Evolutionary conservation across 2,329 filamentous ascomycete genomes (phyloP), one percentile per base, ranked within the genome.

Genomic region (Cladosporium sp.): DNA sequence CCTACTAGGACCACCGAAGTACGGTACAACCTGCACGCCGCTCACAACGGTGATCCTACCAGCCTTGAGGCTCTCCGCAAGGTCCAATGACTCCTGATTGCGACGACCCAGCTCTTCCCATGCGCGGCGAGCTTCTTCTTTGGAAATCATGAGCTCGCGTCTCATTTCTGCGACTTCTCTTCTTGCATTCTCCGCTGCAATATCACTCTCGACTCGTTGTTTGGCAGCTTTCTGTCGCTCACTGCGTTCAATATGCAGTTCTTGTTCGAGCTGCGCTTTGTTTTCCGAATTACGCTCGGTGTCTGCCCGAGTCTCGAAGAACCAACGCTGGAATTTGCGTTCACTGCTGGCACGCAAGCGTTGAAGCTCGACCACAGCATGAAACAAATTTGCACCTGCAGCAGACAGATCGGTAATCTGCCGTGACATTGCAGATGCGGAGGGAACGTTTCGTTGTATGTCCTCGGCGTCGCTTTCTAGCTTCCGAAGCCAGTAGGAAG

Each of bases 401-500:
- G 94, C 94, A 25, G 94, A 97, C n/a, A 99, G 81, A 72, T 99
- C 94, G 0, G 91, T 96, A 55, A 99, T 93, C 72, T 99, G 94
- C 34, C 94, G 87, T 11, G 92, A 90, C 69, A 97, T 84, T 70
- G 97, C 92, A 61, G 92, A 87, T 49, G 88, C 92, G 25, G 97
- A 78, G 0, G 93, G 90, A 2, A 72, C 65, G 65, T 95, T 90
- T 12, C 87, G 82, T 64, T 88, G 87, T 39, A 96, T 84, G 64
- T 96, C 92, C 56, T 92, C 87, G 28, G 89, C 88, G 70, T 96
- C 96, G 71, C 94, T 87, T 74, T 99, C 90, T 7, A 99, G 80
- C 66, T 92, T 87, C 49, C 91, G 88, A 64, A 99, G 94, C 93
- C 94, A 99, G 75, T 96, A 97, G 60, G 91, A 93, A 0, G 94